Evolutionary conservation across 2,329 filamentous ascomycete genomes (phyloP).

Genomic region (Colletotrichum tabaci): DNA sequence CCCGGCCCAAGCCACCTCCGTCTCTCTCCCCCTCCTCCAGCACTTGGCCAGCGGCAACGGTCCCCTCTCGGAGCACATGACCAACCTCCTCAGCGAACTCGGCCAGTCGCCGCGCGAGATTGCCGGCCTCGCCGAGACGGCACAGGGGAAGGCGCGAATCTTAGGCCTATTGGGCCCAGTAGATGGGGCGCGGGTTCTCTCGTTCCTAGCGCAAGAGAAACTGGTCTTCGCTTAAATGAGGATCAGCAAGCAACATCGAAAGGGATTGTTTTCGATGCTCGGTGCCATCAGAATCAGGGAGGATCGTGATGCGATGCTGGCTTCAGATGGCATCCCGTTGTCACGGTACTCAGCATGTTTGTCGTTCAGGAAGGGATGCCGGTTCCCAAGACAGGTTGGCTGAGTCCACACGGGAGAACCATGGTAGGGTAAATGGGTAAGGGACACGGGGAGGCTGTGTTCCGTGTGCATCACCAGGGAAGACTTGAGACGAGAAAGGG

Average conservation of each 20-base stretch:
- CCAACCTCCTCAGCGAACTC: slow-evolving; percentile 50
- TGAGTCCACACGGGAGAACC: slow-evolving; percentile 3
- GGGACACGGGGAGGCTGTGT: slow-evolving; percentile 28
- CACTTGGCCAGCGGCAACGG: slow-evolving; percentile 44
- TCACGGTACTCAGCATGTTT: not conserved
- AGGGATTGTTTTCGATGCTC: not conserved
- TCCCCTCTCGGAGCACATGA: slow-evolving; percentile 45
- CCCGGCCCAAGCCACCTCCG: not conserved
- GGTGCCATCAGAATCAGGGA: not conserved
- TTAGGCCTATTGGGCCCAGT: slow-evolving; percentile 48
- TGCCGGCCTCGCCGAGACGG: slow-evolving; percentile 43
- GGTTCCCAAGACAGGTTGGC: not conserved
- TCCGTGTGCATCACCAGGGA: slow-evolving; percentile 21
- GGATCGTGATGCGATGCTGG: slow-evolving; percentile 11
- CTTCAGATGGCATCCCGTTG: slow-evolving; percentile 23
- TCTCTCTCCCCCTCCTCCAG: slow-evolving; percentile 13
- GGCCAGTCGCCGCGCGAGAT: slow-evolving; percentile 48
- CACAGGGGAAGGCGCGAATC: slow-evolving; percentile 44
- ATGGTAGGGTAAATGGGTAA: slow-evolving; percentile 13
- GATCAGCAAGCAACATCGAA: not conserved
- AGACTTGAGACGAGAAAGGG: slow-evolving; percentile 32
- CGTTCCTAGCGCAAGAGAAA: slow-evolving; percentile 48
- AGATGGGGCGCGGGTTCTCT: slow-evolving; percentile 49
- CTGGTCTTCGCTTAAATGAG: slow-evolving; percentile 2
- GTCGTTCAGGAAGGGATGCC: not conserved